Evolutionary conservation across 768 basidiomycete species (phyloP), one percentile per base, ranked within the genome.

Genomic region (Termitomyces sp.): DNA sequence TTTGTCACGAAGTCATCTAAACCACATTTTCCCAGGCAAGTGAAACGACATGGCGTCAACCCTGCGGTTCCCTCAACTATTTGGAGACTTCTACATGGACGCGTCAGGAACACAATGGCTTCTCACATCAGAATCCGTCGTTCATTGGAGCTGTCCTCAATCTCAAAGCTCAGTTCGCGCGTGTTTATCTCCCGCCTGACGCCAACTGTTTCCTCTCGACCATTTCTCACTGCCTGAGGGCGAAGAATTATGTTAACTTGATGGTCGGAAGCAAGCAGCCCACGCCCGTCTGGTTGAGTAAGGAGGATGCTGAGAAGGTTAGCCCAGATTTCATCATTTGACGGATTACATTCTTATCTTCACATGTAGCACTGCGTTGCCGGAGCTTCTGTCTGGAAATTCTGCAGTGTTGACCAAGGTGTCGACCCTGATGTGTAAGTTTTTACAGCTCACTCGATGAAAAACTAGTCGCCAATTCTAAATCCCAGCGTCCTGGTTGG

Each of bases 231-330:
- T 93, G 90, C 63, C 69, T 95, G 65, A 73, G 86, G 49, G 84
- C 90, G 23, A 91, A 89, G 76, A 88, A 92, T 70, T 94, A 94
- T 59, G 73, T 93, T 52, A 93, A 94, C 66, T 70, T 93, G 57
- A 89, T 97, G 79, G 90, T 94, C 35, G 92, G 92, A 25, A 89
- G 86, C 68, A 95, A 94, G 73, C 86, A 89, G 52, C 87, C 86
- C 3, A 86, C 85, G 4, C 83, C 87, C 3, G 83, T 87, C n/a
- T 92, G 88, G 85, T 67, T 93, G 28, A 81, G 77, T 28, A 79
- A 82, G 12, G 88, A 92, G 61, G 89, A 91, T 59, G 89, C 91
- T 9, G 76, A 91, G 55, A 72, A 73, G 65, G 85, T 85, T 64
- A 45, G 72, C 23, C 11, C 1, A n/a, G 8, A 49, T 35, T 16